Evolutionary conservation across 495 filamentous ascomycete species (phyloP), one percentile per base, ranked within the genome.

Genomic region (Trypethelium eluteriae): DNA sequence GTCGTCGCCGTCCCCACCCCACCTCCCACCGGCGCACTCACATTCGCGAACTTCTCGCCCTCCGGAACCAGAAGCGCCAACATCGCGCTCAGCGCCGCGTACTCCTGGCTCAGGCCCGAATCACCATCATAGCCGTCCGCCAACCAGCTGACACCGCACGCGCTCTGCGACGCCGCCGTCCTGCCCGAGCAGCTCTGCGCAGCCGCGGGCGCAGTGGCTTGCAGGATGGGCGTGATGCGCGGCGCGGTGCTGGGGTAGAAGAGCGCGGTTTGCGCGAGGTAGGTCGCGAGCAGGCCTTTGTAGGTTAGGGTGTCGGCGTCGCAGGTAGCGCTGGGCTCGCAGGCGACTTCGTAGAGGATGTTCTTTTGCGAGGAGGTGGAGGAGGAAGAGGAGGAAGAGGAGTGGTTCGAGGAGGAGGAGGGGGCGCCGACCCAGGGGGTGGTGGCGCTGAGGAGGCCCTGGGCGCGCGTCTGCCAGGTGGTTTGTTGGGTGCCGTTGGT

Each of bases 11-110:
- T 53, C 49, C 12, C 5, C 49, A 1, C 53, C n/a, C 32, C 32
- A 6, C 18, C 32, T 18, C 53, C 53, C 34, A 3, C 14, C 53
- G 53, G 25, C 53, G 3, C 6, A 36, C 53, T 59, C 53, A 14
- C 53, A 7, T 9, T 59, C 18, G n/a, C 53, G 25, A 59, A 14
- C 53, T 5, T 36, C 25, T 18, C 18, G 2, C 7, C 18, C 18
- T 32, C 53, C 32, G 53, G 25, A 2, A 36, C 53, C 53, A 59
- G 32, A 2, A 66, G 63, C 7, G 84, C 84, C 64, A 90, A 81
- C 2, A 91, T 80, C 36, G 91, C 79, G 70, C 89, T 86, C 70
- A 94, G 78, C 2, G 85, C 88, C 3, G 82, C 82, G 79, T 92
- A 82, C 72, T 92, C 86, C 74, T 93, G 87, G 9, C 89, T 89